Evolutionary conservation across 257 asterid species (phyloP), one percentile per base, ranked within the genome.

Genomic region (Ocimum tenuiflorum): DNA sequence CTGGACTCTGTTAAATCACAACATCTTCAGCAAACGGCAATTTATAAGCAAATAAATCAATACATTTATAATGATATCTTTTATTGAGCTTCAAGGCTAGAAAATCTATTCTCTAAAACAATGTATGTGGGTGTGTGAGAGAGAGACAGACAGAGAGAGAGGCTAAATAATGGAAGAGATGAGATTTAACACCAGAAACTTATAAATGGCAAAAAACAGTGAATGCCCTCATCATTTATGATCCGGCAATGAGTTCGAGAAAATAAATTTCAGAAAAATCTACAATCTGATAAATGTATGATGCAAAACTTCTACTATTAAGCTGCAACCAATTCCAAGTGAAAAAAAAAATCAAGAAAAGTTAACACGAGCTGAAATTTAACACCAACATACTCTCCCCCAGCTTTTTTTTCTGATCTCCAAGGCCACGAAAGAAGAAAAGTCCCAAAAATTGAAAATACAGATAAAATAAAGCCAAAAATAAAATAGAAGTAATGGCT

Each of bases 1-100:
- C 96, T 58, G 88, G 80, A 46, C 95, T 89, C 96, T 89, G 95
- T 60, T 74, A 46, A 75, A 66, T 51, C 62, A 78, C 50, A 57
- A 73, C 27, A 56, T 7, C 8, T 15, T 17, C 27, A 72, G 64
- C 64, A 72, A 68, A 67, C 45, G 46, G 12, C 50, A 64, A n/a
- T 3, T 7, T 20, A 39, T 27, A 20, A 14, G 24, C 1, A 20
- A 43, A 56, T 27, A 13, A 3, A 4, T 13, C 0, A 24, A 45
- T 20, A 20, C 4, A n/a, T 41, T 52, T 42, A 15, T 19, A 20
- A 38, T 39, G 23, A 58, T 35, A 58, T 43, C 48, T 50, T 39
- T n/a, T 36, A 41, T 42, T 19, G 7, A 39, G 12, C 17, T 60
- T 5, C 19, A 53, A 63, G 15, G 22, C 73, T 15, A 18, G 7